Percentiles rank a stretch among this genome's conserved stretches.
Evolutionary conservation across 208 protist genomes (phyloP).

Genomic region (Crithidia fasciculata): DNA sequence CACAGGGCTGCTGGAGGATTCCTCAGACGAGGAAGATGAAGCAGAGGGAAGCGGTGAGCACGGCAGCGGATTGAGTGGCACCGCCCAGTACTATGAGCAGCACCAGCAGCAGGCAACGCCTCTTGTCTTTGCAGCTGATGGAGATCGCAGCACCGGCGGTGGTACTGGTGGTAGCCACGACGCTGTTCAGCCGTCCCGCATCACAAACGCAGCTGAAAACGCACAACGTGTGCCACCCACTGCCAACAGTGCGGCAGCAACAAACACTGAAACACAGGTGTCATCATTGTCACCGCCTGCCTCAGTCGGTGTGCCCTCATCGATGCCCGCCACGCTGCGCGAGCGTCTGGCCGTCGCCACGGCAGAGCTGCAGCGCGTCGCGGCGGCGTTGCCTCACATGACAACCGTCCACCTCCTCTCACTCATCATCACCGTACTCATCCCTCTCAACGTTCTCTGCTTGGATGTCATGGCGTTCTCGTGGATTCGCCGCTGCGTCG

Average conservation of each 20-base stretch:
- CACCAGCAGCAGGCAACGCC: background rate
- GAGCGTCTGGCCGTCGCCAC: background rate
- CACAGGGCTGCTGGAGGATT: conserved; percentile 19
- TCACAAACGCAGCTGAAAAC: no score
- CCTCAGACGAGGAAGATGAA: conserved; percentile 15
- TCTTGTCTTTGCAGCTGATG: no score
- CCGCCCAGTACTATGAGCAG: background rate
- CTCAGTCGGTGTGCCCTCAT: background rate
- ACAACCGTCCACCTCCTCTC: conserved; percentile 22
- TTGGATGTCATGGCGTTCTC: conserved; percentile 29
- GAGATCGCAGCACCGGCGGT: no score
- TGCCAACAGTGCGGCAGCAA: no score
- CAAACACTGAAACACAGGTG: background rate
- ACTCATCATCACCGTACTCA: conserved; percentile 29
- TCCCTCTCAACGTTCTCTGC: conserved; percentile 33
- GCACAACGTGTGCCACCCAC: no score
- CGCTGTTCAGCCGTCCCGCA: no score
- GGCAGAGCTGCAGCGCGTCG: conserved; percentile 1
- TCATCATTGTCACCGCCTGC: background rate
- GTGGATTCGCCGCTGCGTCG: conserved; percentile 22
- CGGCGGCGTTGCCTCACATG: conserved; percentile 17
- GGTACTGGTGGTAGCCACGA: no score
- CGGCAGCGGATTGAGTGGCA: no score
- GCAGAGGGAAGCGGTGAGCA: no score
- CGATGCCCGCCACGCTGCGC: background rate